Conservation (phyloP, 768 basidiomycete genomes). For the Kwoniella europaea region DNA sequence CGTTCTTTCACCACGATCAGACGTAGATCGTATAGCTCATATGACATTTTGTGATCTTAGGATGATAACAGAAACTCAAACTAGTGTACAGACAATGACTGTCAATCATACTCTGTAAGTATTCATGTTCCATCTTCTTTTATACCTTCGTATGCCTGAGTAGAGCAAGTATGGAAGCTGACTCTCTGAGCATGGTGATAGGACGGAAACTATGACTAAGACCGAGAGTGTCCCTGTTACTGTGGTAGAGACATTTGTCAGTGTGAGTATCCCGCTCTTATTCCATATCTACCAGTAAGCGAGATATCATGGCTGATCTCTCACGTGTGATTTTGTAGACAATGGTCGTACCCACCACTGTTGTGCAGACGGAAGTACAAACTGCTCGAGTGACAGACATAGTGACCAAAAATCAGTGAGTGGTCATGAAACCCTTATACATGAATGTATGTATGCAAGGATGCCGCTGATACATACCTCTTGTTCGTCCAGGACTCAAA, state of each 20-base stretch:
- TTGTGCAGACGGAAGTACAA: constrained; percentile 22
- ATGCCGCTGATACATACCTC: not conserved
- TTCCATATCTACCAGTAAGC: no score
- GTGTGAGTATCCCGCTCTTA: not conserved
- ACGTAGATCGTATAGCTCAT: not conserved
- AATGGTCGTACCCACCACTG: constrained; percentile 23
- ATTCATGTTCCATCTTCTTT: no score
- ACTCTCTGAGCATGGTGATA: not conserved
- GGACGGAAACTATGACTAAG: constrained; percentile 2
- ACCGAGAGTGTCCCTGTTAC: constrained; percentile 1
- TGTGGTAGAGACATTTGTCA: constrained; percentile 15
- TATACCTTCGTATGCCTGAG: not conserved
- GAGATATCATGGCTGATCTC: no score
- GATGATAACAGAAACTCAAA: constrained; percentile 5
- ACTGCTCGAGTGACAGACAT: not conserved
- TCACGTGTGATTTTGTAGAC: not conserved
- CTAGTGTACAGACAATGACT: not conserved
- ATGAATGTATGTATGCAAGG: not conserved
- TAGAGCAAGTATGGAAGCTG: not conserved
- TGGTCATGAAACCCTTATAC: not conserved
- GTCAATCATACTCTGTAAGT: not conserved
- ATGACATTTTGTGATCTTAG: not conserved
- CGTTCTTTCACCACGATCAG: not conserved
- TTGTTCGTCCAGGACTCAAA: not conserved
- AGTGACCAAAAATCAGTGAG: constrained; percentile 1